Base-by-base conservation (phyloP, 495 filamentous ascomycete species). In the Aspergillus asperescens region DNA sequence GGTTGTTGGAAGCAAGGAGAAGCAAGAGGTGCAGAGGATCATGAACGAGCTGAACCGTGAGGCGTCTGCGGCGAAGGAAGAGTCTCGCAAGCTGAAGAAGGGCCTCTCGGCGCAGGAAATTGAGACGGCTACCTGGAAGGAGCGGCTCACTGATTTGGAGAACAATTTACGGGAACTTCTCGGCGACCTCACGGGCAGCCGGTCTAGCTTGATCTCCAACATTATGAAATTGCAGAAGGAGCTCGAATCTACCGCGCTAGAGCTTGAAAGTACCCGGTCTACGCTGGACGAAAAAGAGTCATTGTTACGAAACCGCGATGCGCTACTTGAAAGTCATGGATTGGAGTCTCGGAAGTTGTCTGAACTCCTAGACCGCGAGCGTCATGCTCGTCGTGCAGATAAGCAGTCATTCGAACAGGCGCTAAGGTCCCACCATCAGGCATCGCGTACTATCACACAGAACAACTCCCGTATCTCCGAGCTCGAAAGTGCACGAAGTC, bases 351-450 rank as follows among this genome's bases (percentile, higher is more conserved):
- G 87, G 44, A 90, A 90, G 61, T 73, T 97, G 23, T 82, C 82
- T 5, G 92, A 97, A 46, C 74, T 96, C 39, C 82, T 97, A 24
- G 93, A 98, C 24, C 92, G 92, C 48, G 93, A 98, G 69, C 84
- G 90, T 27, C 81, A 88, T 58, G 82, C 82, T 42, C 89, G 93
- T 50, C 82, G 87, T 32, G 84, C 86, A 46, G 89, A 93, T 55
- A 90, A 89, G 62, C 78, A 87, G 52, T 83, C 91, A 32, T 90
- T 90, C 54, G 93, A 97, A 58, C 84, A 87, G 35, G 83, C 88
- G 56, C 84, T 94, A 62, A 90, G 86, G 58, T 88, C 86, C 2
- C 86, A 94, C 52, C 87, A 91, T 46, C 87, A 90, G 47, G 84
- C 89, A 35, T 85, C 82, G 18, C 83, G 88, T 16, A 92, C 86